Evolutionary conservation across 2,329 filamentous ascomycete genomes (phyloP).

Genomic region (Ceratocystis colombiana): DNA sequence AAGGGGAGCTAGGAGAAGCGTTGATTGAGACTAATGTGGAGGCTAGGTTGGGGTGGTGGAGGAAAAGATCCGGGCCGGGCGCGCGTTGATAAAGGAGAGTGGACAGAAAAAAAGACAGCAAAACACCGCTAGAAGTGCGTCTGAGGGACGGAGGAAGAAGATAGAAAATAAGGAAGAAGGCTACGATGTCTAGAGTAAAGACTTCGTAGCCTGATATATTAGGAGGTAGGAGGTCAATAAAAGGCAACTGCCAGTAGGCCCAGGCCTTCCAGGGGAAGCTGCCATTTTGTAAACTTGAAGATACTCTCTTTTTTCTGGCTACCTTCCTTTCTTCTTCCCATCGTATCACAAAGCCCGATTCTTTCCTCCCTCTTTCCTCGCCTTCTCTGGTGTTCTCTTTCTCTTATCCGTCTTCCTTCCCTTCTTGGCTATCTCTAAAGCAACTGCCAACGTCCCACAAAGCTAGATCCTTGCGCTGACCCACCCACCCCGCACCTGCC

Average conservation of each 20-base stretch:
- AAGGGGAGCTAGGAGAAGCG: neutral
- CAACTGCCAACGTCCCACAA: neutral
- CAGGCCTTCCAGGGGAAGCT: too few relatives aligned
- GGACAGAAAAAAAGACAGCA: neutral
- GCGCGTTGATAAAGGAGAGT: neutral
- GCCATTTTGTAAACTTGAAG: too few relatives aligned
- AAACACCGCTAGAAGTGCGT: too few relatives aligned
- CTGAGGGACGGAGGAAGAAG: too few relatives aligned
- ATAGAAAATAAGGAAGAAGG: neutral
- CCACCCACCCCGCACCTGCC: neutral
- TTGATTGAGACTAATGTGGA: neutral
- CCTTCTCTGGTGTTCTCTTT: neutral
- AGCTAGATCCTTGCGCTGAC: constrained; percentile 3
- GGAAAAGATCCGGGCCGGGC: neutral
- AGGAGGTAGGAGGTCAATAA: neutral
- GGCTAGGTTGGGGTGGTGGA: neutral
- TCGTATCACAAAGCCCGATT: constrained; percentile 3
- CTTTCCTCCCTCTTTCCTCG: neutral
- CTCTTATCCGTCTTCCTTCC: constrained; percentile 10
- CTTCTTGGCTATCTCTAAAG: constrained; percentile 8
- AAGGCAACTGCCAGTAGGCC: neutral
- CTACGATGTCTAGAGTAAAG: neutral
- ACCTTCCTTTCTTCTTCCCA: neutral
- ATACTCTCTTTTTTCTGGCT: too few relatives aligned
- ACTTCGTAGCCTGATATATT: neutral